Conservation (phyloP, 1,284 basidiomycete species). For the Hypsizygus ulmarius region DNA sequence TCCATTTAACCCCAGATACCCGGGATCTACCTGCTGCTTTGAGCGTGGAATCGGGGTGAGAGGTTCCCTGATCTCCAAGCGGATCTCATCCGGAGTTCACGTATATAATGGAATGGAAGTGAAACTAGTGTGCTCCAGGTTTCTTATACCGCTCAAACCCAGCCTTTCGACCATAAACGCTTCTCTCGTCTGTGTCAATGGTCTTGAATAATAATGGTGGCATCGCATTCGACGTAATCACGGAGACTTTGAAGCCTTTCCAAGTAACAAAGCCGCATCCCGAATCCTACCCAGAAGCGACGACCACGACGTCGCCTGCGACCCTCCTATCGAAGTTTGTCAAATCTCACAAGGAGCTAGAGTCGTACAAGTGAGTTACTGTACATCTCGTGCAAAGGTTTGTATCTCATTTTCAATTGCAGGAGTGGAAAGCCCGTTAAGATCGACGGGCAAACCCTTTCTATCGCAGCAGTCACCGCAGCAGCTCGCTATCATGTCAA, state of each 20-base stretch:
- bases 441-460: slow-evolving; percentile 67
- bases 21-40: background rate
- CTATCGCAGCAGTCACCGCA: slow-evolving; percentile 70
- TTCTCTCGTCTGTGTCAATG: slow-evolving; percentile 3
- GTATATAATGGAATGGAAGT: slow-evolving; percentile 18
- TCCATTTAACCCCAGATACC: slow-evolving; percentile 3
- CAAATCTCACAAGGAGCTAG: slow-evolving; percentile 33
- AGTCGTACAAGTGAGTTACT: slow-evolving; percentile 29
- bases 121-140: background rate
- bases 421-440: slow-evolving; percentile 54
- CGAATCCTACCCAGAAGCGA: background rate
- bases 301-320: background rate
- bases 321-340: slow-evolving; percentile 31
- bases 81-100: slow-evolving; percentile 22
- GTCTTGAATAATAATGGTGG: background rate
- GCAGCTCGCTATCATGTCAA: slow-evolving; percentile 59
- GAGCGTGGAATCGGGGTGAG: slow-evolving; percentile 1
- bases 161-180: slow-evolving; percentile 3
- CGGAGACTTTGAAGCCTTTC: slow-evolving; percentile 2
- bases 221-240: background rate
- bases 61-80: slow-evolving; percentile 12
- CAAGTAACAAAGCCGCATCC: background rate
- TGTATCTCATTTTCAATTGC: slow-evolving; percentile 5
- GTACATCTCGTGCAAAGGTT: background rate
- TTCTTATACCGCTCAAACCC: background rate